Percentiles rank a stretch among this genome's conserved stretches.
These are phyloP conservation scores for Acanthamoeba healyi DNA, from an alignment of 208 protist genomes.

Conservation along the genomic window DNA sequence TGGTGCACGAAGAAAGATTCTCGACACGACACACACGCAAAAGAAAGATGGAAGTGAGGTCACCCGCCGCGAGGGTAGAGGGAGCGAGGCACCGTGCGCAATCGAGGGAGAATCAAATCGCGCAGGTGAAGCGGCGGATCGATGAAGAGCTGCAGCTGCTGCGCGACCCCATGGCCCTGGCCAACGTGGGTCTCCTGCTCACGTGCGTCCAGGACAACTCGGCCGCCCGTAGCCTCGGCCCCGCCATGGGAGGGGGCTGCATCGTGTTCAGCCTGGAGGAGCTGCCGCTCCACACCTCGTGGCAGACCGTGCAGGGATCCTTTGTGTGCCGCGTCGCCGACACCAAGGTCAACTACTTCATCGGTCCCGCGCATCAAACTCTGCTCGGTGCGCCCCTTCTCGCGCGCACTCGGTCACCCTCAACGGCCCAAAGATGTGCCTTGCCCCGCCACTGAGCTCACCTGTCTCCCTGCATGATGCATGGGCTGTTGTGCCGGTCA, in stretches of 20 bases:
- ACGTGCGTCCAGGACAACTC: background rate
- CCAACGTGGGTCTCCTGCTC: background rate
- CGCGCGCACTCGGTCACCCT: too few relatives aligned
- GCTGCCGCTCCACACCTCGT: constrained; percentile 28
- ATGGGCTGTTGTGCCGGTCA: too few relatives aligned
- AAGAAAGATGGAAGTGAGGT: too few relatives aligned
- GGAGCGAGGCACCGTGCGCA: too few relatives aligned
- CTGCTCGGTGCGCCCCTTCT: too few relatives aligned
- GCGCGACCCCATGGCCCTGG: background rate
- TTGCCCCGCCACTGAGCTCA: too few relatives aligned
- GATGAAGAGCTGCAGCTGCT: constrained; percentile 10
- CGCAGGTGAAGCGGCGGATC: background rate
- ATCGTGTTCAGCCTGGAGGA: constrained; percentile 15
- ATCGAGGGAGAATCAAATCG: too few relatives aligned
- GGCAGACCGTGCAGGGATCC: background rate
- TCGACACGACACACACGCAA: too few relatives aligned
- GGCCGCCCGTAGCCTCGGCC: background rate
- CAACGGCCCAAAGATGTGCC: too few relatives aligned
- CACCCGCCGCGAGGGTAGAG: too few relatives aligned
- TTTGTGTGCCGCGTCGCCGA: background rate
- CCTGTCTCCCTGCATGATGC: too few relatives aligned
- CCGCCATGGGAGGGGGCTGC: background rate
- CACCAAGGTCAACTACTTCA: constrained; percentile 28
- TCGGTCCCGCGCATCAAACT: background rate
- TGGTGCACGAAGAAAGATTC: too few relatives aligned